These are phyloP conservation scores for Saccharomycopsis oosterbeekiorum DNA, from an alignment of 805 yeast genomes.

Conservation along the genomic window DNA sequence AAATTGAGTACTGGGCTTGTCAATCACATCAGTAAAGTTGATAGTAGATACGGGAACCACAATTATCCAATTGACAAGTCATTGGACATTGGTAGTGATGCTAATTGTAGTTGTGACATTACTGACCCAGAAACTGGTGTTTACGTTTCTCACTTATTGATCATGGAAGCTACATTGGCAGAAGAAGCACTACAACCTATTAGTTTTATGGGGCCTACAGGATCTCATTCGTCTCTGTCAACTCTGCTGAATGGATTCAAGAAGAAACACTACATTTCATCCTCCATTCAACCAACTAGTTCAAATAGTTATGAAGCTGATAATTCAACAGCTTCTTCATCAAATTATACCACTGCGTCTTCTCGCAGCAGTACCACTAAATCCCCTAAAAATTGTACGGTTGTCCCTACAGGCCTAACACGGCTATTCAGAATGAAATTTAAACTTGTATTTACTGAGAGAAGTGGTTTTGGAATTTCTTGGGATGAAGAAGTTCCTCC, in stretches of 20 bases:
- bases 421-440: conserved; percentile 93
- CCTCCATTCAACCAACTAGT: neutral
- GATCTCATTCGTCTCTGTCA: neutral
- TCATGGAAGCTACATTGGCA: conserved; percentile 87
- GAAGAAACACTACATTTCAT: neutral
- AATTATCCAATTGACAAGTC: conserved; percentile 12
- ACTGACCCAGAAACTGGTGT: conserved; percentile 76
- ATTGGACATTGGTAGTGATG: conserved; percentile 20
- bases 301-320: conserved; percentile 8
- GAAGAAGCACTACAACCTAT: conserved; percentile 58
- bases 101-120: conserved; percentile 68
- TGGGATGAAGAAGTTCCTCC: conserved; percentile 99
- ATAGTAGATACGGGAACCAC: conserved; percentile 29
- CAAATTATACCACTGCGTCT: conserved; percentile 20
- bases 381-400: neutral
- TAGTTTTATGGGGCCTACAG: neutral
- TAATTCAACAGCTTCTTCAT: conserved; percentile 19
- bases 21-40: conserved; percentile 34
- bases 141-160: conserved; percentile 61
- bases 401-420: conserved; percentile 84
- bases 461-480: conserved; percentile 91
- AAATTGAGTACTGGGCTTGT: conserved; percentile 45
- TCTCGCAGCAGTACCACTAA: conserved; percentile 4
- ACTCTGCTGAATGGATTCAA: neutral
- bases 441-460: conserved; percentile 68